These are phyloP conservation scores for Yarrowia sp. DNA, from an alignment of 805 yeast species.

Conservation along the genomic window DNA sequence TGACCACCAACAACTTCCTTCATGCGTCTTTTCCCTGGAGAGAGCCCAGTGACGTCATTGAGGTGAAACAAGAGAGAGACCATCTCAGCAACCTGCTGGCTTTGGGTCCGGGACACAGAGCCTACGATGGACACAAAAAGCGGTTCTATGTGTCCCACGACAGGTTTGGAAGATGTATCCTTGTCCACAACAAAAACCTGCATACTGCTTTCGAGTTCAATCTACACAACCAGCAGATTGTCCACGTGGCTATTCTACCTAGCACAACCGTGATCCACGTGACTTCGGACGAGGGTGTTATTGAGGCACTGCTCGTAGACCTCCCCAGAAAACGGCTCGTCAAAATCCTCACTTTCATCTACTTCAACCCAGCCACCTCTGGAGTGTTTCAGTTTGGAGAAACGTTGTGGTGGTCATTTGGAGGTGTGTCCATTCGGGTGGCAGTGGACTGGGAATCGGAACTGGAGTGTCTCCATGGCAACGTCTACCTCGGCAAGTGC, in stretches of 20 bases:
- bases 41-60: not conserved
- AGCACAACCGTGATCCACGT: not conserved
- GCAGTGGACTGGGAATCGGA: not conserved
- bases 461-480: not conserved
- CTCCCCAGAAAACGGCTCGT: not conserved
- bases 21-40: not conserved
- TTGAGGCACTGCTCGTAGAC: not conserved
- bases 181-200: not conserved
- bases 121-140: not conserved
- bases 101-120: not conserved
- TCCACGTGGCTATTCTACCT: not conserved
- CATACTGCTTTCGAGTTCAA: slow-evolving; percentile 1
- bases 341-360: slow-evolving; percentile 7
- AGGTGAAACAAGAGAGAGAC: not conserved
- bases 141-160: not conserved
- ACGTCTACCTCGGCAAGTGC: not conserved
- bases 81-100: not conserved
- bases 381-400: slow-evolving; percentile 9
- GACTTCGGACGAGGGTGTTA: not conserved
- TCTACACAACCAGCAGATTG: slow-evolving; percentile 7
- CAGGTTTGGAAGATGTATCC: not conserved
- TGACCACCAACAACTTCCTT: not conserved
- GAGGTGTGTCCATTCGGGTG: slow-evolving; percentile 2
- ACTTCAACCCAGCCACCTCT: not conserved
- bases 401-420: not conserved